Percentiles rank a stretch among this genome's conserved stretches.
phyloP scores from a whole-genome alignment of 768 basidiomycete genomes.

The Mrakia gelida region DNA sequence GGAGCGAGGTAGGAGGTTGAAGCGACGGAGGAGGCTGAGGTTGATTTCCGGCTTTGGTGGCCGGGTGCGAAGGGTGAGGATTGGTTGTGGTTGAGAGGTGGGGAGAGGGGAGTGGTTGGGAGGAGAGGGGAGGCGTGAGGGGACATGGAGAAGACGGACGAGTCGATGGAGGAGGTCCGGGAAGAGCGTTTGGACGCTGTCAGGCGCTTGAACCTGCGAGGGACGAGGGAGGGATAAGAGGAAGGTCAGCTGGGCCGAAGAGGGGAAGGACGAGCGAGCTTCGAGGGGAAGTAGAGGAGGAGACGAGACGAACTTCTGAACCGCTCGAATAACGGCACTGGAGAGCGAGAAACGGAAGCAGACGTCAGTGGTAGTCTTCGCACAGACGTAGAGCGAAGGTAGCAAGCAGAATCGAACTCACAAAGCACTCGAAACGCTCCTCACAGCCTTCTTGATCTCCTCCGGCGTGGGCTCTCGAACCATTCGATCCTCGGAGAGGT shows the following conservation, averaged over 20 bases:
- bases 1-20: not conserved
- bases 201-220: not conserved
- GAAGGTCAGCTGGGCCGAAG: slow-evolving; percentile 19
- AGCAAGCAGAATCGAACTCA: slow-evolving; percentile 34
- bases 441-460: slow-evolving; percentile 42
- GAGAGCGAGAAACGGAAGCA: not conserved
- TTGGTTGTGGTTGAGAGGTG: not conserved
- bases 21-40: not conserved
- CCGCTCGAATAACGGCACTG: slow-evolving; percentile 44
- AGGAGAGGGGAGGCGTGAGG: not conserved
- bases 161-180: slow-evolving; percentile 12
- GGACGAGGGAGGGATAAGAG: not conserved
- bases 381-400: not conserved
- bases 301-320: slow-evolving; percentile 39
- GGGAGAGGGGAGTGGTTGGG: not conserved
- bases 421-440: slow-evolving; percentile 40
- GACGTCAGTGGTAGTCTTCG: not conserved
- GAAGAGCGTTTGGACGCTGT: slow-evolving; percentile 17
- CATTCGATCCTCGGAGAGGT: slow-evolving; percentile 31
- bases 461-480: slow-evolving; percentile 44
- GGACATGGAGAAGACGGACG: slow-evolving; percentile 6
- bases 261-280: slow-evolving; percentile 22
- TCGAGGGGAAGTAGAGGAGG: not conserved
- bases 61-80: not conserved
- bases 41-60: not conserved